phyloP scores from a whole-genome alignment of 306 rosid species.

The Gastrolobium bilobum region DNA sequence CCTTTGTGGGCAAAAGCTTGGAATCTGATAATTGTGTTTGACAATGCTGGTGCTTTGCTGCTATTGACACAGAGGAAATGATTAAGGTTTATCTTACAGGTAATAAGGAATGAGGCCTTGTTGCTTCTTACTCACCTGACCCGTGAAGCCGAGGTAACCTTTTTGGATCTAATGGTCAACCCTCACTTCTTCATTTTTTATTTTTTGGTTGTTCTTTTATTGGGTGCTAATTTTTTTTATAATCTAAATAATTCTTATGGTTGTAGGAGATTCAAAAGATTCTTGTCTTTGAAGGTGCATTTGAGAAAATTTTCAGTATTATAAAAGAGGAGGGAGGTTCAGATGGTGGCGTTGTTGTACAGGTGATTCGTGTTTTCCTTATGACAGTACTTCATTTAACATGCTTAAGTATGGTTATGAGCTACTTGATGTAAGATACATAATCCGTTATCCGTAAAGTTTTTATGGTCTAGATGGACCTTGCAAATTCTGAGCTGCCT shows the following conservation, averaged over 20 bases:
- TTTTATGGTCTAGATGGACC: slow-evolving; percentile 8
- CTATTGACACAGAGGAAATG: slow-evolving; percentile 27
- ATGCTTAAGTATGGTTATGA: not conserved
- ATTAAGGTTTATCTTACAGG: slow-evolving; percentile 59
- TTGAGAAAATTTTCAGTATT: slow-evolving; percentile 89
- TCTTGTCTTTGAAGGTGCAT: slow-evolving; percentile 93
- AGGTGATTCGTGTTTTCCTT: slow-evolving; percentile 62
- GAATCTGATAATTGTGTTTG: not conserved
- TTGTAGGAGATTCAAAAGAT: slow-evolving; percentile 92
- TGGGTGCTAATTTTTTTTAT: slow-evolving; percentile 17
- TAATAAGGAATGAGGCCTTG: slow-evolving; percentile 89
- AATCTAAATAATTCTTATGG: slow-evolving; percentile 39
- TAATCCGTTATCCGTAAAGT: not conserved
- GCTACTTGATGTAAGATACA: not conserved
- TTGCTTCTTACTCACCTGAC: slow-evolving; percentile 86
- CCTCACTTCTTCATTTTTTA: not conserved
- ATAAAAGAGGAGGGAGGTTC: slow-evolving; percentile 90
- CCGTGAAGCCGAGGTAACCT: slow-evolving; percentile 88
- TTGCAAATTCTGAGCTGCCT: slow-evolving; percentile 17
- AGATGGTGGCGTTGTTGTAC: slow-evolving; percentile 95
- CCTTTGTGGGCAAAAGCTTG: slow-evolving; percentile 3
- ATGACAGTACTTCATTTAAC: not conserved
- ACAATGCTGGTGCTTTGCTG: not conserved
- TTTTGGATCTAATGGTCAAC: slow-evolving; percentile 35
- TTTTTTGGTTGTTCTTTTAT: slow-evolving; percentile 8